Evolutionary conservation across 2,329 filamentous ascomycete genomes (phyloP), one percentile per base, ranked within the genome.

Genomic region (Nemania sp.): DNA sequence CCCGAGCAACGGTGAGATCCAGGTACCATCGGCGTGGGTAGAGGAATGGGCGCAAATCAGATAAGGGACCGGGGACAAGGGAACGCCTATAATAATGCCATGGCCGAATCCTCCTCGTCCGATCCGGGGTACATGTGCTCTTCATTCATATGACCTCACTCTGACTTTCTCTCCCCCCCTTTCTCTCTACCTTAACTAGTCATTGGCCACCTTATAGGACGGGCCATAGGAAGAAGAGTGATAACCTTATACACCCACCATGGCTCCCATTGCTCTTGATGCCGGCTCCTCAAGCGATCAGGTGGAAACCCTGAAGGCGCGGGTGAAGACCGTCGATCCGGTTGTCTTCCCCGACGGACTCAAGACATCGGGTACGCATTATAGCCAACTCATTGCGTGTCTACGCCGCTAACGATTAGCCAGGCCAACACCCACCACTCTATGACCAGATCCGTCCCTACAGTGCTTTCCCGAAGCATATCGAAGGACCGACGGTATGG

Each of bases 401-500:
- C 38, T 7, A 52, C 0, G 6, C 20, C 87, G 22, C 63, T 73
- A 29, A 72, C 47, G 3, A 43, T 15, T 24, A 45, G 4, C n/a
- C 87, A 51, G 91, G 91, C 27, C 91, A 93, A 77, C 88, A 90
- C 64, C 83, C 86, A n/a, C 91, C 91, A 5, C 77, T 90, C 47
- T 89, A 88, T 74, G 83, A 88, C 55, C 81, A 86, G 22, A 76
- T 93, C n/a, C 83, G 81, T 59, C 86, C 89, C 0, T 93, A 92
- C 77, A 84, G 85, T 1, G 83, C 84, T 18, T 93, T 92, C 73
- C 91, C 91, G 7, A 86, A 86, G 66, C 80, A 88, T 63, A 92
- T 93, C 72, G 84, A 84, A 0, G 90, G 90, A 3, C 85, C 86
- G 5, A 92, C 90, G 1, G 88, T 90, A 64, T 93, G 91, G 91